Evolutionary conservation across 371 early-diverging fungal species (phyloP).

Genomic region (Vairimorpha necatrix): DNA sequence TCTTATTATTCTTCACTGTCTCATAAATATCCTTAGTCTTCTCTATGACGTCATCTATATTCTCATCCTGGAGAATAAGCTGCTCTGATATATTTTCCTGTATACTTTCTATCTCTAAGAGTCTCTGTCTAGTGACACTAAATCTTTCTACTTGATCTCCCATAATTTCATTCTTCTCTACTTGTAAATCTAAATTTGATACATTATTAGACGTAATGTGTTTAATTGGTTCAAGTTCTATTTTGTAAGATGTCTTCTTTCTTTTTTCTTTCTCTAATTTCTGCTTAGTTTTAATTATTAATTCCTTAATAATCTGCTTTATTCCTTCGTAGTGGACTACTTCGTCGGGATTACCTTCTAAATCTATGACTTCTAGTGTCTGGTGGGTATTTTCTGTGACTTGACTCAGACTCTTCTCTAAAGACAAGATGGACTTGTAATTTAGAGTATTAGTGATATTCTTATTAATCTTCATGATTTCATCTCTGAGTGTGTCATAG

Average conservation of each 20-base stretch:
- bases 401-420: conserved; percentile 37
- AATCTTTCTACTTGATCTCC: conserved; percentile 33
- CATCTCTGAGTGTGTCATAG: conserved; percentile 45
- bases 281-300: conserved; percentile 9
- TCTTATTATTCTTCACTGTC: conserved; percentile 24
- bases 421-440: conserved; percentile 35
- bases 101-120: conserved; percentile 55
- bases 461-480: conserved; percentile 29
- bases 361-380: conserved; percentile 27
- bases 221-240: conserved; percentile 52
- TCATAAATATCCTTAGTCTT: conserved; percentile 26
- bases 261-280: conserved; percentile 36
- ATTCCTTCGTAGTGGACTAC: conserved; percentile 57
- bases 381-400: conserved; percentile 20
- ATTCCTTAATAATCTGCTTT: conserved; percentile 51
- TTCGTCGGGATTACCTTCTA: conserved; percentile 45
- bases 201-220: conserved; percentile 1
- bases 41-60: conserved; percentile 56
- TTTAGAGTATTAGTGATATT: not conserved
- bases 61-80: conserved; percentile 56
- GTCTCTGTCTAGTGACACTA: conserved; percentile 33
- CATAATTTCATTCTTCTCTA: conserved; percentile 54
- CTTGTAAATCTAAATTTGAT: conserved; percentile 29
- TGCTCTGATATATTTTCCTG: conserved; percentile 56
- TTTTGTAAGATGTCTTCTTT: not conserved